A percentile compares a stretch with the other conserved stretches of the same genome.
Evolutionary conservation across 345 rosid genomes (phyloP).

Genomic region (Ceriops decandra): DNA sequence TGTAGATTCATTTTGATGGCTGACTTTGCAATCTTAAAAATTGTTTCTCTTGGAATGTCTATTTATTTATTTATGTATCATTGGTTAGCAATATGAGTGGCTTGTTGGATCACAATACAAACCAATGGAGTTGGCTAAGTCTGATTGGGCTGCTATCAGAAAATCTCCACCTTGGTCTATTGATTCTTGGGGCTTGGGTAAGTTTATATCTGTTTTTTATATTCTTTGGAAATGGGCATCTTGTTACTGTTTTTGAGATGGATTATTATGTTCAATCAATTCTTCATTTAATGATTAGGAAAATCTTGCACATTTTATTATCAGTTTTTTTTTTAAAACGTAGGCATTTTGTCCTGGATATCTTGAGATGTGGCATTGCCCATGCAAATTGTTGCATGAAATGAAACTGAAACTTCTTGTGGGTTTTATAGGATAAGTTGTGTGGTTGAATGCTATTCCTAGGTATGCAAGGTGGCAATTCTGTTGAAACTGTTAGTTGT

Average conservation of each 20-base stretch:
- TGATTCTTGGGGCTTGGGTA: conserved; percentile 99
- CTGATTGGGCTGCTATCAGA: conserved; percentile 88
- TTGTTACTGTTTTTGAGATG: neutral
- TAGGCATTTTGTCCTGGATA: neutral
- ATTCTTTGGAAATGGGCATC: neutral
- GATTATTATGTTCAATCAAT: neutral
- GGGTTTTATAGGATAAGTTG: neutral
- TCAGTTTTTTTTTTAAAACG: neutral
- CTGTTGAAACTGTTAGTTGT: neutral
- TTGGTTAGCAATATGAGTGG: conserved; percentile 86
- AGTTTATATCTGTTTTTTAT: conserved; percentile 13
- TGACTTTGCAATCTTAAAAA: neutral
- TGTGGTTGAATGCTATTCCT: no score
- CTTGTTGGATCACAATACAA: conserved; percentile 90
- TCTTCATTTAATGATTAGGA: neutral
- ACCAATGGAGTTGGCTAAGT: conserved; percentile 81
- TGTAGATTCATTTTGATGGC: neutral
- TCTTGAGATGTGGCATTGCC: neutral
- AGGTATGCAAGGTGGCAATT: neutral
- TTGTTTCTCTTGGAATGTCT: neutral
- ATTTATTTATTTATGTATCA: neutral
- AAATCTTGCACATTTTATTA: neutral
- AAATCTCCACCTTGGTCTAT: conserved; percentile 96
- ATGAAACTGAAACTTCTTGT: neutral
- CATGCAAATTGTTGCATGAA: neutral